Conservation (phyloP, 495 filamentous ascomycete species). For the Penicillium parvum region DNA sequence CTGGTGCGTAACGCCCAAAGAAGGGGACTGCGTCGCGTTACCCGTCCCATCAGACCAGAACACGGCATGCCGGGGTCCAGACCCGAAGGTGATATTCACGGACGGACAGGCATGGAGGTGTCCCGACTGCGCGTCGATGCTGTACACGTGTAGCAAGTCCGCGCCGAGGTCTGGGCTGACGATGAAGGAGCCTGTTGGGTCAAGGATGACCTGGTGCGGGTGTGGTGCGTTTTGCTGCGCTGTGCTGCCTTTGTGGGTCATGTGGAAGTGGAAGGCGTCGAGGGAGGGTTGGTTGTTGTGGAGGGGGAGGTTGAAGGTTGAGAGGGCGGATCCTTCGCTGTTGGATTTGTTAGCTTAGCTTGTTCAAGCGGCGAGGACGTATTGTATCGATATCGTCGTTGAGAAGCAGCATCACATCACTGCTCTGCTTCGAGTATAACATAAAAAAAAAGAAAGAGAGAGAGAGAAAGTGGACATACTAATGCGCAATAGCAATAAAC, state of each 20-base stretch:
- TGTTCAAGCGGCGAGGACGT: too few relatives aligned
- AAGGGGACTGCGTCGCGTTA: background rate
- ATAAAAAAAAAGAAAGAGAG: background rate
- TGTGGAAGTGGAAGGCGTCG: constrained; percentile 50
- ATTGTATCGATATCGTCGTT: too few relatives aligned
- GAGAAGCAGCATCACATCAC: too few relatives aligned
- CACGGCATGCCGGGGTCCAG: constrained; percentile 63
- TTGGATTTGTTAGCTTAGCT: constrained; percentile 7
- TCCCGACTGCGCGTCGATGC: constrained; percentile 42
- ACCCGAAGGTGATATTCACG: constrained; percentile 41
- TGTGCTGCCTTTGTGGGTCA: constrained; percentile 43
- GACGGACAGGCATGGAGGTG: constrained; percentile 21
- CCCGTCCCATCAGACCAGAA: constrained; percentile 43
- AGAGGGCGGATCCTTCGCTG: constrained; percentile 34
- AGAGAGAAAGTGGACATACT: constrained; percentile 31
- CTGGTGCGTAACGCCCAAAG: background rate
- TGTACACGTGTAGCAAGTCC: constrained; percentile 64
- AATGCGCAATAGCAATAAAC: constrained; percentile 43
- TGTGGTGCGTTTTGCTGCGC: constrained; percentile 63
- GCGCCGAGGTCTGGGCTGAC: constrained; percentile 68
- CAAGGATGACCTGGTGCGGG: constrained; percentile 65
- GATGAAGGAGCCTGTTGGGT: constrained; percentile 62
- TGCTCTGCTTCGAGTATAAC: too few relatives aligned
- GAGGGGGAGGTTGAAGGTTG: constrained; percentile 35
- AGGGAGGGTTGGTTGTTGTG: constrained; percentile 18